Base-by-base conservation (phyloP, 257 asterid genomes). In the Striga asiatica region DNA sequence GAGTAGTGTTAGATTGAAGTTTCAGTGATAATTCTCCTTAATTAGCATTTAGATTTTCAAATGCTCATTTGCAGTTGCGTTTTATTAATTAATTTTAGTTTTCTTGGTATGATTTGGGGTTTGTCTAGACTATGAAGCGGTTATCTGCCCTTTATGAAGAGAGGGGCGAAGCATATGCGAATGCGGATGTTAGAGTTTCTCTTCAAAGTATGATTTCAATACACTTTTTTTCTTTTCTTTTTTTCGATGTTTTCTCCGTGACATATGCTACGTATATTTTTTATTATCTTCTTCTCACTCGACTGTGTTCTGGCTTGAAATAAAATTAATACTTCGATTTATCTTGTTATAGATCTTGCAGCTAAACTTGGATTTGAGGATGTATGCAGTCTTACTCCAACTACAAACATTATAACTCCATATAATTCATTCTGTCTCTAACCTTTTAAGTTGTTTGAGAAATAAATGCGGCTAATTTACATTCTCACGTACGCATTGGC, bases 151-250 rank as follows among this genome's bases (percentile, higher is more conserved):
- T 92, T 54, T 70, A 70, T 18, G 73, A 84, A 62, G 87, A 79
- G 65, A 79, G 95, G 68, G 94, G 94, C 20, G 94, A 82, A 65
- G 81, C 89, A 35, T 92, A 92, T 65, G 76, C 75, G 43, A 84
- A 80, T 47, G 94, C 95, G 1, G 80, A 74, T 58, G 84, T 75
- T 17, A 76, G 77, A 68, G 94, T 88, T 41, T 80, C 86, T 58
- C 75, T 92, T 13, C 82, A 82, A 76, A 72, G 95, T 92, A 80
- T 11, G 92, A 19, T 28, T 57, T 45, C 63, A 14, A 17, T 34
- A 39, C 58, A 0, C 28, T 2, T 24, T 2, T 8, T n/a, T 48
- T 60, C 20, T 10, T 45, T 0, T 20, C 3, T 25, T 13, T 13
- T 21, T 43, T n/a, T n/a, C n/a, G n/a, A n/a, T n/a, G n/a, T n/a